Percentiles rank a stretch among this genome's conserved stretches.
phyloP scores from a whole-genome alignment of 306 rosid genomes.

The Cicer arietinum region DNA sequence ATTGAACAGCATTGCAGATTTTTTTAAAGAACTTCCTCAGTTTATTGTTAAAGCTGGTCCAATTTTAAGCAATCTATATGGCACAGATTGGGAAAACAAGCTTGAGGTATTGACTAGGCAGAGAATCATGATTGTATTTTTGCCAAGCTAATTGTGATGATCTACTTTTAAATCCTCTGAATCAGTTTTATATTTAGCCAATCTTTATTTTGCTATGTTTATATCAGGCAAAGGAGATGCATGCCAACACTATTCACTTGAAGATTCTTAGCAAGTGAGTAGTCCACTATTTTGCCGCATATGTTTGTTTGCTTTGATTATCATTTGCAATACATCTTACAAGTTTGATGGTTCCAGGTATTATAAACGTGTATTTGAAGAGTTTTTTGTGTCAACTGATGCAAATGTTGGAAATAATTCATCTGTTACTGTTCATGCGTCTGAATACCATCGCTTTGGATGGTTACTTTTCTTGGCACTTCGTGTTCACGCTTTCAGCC shows the following conservation, averaged over 20 bases:
- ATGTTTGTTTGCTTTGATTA: constrained; percentile 18
- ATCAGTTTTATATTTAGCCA: constrained; percentile 24
- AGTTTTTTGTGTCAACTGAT: constrained; percentile 73
- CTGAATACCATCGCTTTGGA: constrained; percentile 92
- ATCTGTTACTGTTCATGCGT: constrained; percentile 54
- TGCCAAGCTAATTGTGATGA: background rate
- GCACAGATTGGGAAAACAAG: constrained; percentile 92
- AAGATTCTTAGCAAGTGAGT: constrained; percentile 88
- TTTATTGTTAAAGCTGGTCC: constrained; percentile 88
- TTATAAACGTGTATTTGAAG: constrained; percentile 83
- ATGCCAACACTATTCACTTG: constrained; percentile 76
- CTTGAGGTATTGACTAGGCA: constrained; percentile 68
- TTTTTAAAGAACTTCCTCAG: constrained; percentile 96
- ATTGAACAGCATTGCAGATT: constrained; percentile 74
- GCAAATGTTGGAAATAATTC: constrained; percentile 58
- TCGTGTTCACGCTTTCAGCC: constrained; percentile 90
- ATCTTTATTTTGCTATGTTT: constrained; percentile 43
- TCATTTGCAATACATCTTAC: constrained; percentile 10
- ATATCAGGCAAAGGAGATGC: constrained; percentile 82
- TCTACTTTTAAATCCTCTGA: constrained; percentile 8
- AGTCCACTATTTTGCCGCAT: constrained; percentile 4
- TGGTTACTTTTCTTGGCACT: constrained; percentile 98
- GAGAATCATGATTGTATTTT: constrained; percentile 33
- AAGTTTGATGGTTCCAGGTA: constrained; percentile 58
- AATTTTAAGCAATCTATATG: constrained; percentile 67